A percentile compares a stretch with the other conserved stretches of the same genome.
Conservation (phyloP, 2,329 filamentous ascomycete species). For the Esteya vermicola region DNA sequence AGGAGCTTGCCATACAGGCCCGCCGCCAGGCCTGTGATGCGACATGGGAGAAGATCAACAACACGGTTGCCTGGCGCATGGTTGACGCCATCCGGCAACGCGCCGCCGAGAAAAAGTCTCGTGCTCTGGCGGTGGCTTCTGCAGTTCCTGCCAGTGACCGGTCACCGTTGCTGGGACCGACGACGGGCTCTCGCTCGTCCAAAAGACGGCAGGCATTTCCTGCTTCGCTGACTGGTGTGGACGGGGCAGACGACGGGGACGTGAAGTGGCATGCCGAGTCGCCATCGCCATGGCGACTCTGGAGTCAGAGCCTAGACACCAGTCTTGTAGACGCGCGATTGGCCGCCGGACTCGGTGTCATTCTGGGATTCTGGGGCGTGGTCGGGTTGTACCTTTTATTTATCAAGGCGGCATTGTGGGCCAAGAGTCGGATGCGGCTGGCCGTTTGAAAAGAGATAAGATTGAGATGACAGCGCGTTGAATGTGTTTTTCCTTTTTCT, state of each 20-base stretch:
- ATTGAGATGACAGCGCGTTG: conserved; percentile 1
- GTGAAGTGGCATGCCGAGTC: not conserved
- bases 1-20: conserved; percentile 30
- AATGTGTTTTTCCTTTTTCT: not conserved
- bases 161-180: not conserved
- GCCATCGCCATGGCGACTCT: conserved; percentile 26
- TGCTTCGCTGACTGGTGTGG: too few species aligned
- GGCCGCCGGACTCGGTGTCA: conserved; percentile 29
- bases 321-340: conserved; percentile 28
- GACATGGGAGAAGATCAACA: conserved; percentile 61
- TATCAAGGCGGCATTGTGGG: conserved; percentile 22
- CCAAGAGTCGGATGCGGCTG: conserved; percentile 10
- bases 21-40: conserved; percentile 44
- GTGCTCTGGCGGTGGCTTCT: conserved; percentile 6
- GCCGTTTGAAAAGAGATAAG: not conserved
- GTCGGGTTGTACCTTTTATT: conserved; percentile 35
- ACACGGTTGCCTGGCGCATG: conserved; percentile 52
- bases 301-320: conserved; percentile 24
- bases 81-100: conserved; percentile 35
- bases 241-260: not conserved
- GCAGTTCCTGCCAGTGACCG: not conserved
- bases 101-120: conserved; percentile 16
- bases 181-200: not conserved
- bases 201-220: too few species aligned
- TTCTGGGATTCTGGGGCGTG: conserved; percentile 32